Evolutionary conservation across 768 basidiomycete genomes (phyloP), one percentile per base, ranked within the genome.

Genomic region (Hortiboletus campestris): DNA sequence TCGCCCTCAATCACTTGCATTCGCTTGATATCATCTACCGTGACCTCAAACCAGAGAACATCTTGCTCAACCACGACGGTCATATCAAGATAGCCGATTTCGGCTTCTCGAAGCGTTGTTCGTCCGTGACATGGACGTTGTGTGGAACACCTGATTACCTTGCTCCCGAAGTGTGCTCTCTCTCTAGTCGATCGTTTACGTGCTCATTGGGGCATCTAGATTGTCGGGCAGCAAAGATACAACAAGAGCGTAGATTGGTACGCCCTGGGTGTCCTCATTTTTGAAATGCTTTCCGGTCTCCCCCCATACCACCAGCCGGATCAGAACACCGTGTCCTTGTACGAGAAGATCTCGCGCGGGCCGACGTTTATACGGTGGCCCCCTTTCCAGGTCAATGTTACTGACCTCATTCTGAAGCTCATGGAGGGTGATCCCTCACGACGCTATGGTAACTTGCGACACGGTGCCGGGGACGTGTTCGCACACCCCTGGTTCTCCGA

Each of bases 191-290:
- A 4, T 48, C 28, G 36, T 59, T 46, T 60, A 59, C 46, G 28
- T 22, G 51, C 38, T 56, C 2, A 65, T 20, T 9, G 28, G 50
- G 9, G 34, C 14, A 20, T 38, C 16, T 44, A 91, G 89, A 84
- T 92, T 71, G 88, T 86, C 68, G 84, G 79, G 17, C 86, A 90
- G 68, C 82, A 84, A 54, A 81, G 94, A 7, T 98, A 99, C 70
- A 96, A 95, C 68, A 96, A 97, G 72, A 89, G 87, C 54, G 96
- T 98, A 2, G 97, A 99, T 68, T 99, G 95, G 95, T 99, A 98
- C 75, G 96, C 97, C 1, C 82, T 98, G 49, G 97, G 97, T 48
- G 92, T 99, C 51, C 85, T 99, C 57, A 89, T 95, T 53, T 99
- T 90, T 69, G 97, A 99, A 74, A 98, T 98, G 95, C 82, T 99